phyloP scores from a whole-genome alignment of 2,329 filamentous ascomycete genomes.

The Elsinoe ampelina region DNA sequence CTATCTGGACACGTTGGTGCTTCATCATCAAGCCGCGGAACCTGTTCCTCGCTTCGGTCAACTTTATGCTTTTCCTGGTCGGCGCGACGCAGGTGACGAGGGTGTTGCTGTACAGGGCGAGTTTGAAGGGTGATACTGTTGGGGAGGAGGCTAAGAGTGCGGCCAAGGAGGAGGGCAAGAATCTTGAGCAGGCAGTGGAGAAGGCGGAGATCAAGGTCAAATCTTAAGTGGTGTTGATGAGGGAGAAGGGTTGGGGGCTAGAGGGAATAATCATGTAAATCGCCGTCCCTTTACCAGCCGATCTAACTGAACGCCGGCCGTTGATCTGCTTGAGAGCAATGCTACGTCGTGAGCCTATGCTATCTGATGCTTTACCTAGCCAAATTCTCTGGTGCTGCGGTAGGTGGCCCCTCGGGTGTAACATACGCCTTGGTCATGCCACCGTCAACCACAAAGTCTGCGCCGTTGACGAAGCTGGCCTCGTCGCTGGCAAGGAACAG shows the following conservation, averaged over 20 bases:
- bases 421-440: constrained; percentile 90
- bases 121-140: constrained; percentile 43
- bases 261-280: constrained; percentile 10
- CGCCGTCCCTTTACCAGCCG: background rate
- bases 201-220: constrained; percentile 30
- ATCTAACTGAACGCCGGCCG: constrained; percentile 10
- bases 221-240: background rate
- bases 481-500: constrained; percentile 82
- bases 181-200: constrained; percentile 27
- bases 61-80: constrained; percentile 92
- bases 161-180: constrained; percentile 28
- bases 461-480: constrained; percentile 80
- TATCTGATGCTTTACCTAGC: constrained; percentile 20
- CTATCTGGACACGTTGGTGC: constrained; percentile 99
- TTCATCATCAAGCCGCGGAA: constrained; percentile 93
- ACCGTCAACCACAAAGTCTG: constrained; percentile 90
- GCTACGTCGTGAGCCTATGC: background rate
- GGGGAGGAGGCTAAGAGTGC: constrained; percentile 36
- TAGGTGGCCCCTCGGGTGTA: constrained; percentile 50
- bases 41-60: constrained; percentile 84
- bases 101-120: constrained; percentile 58
- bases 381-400: constrained; percentile 38
- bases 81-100: constrained; percentile 73
- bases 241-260: background rate
- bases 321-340: background rate